These are phyloP conservation scores for Mortierella polycephala DNA, from an alignment of 371 early-diverging fungal species.

Conservation along the genomic window DNA sequence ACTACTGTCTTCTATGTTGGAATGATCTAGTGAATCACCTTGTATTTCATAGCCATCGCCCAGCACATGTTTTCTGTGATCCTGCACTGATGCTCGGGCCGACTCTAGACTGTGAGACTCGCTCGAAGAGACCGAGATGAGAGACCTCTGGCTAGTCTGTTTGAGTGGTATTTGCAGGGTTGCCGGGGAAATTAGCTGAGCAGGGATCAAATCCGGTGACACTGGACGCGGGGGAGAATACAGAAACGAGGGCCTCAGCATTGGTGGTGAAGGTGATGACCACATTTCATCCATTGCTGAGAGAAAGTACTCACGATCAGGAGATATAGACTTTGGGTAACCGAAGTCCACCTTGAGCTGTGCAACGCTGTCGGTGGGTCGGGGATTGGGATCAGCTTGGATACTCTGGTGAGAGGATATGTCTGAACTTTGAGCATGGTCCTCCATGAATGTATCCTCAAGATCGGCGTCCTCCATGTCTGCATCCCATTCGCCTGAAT, in stretches of 20 bases:
- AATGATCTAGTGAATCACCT: neutral
- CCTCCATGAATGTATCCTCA: too few species aligned
- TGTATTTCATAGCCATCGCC: conserved; percentile 3
- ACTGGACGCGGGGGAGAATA: conserved; percentile 37
- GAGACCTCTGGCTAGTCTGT: neutral
- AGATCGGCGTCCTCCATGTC: too few species aligned
- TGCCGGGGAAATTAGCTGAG: neutral
- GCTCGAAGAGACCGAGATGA: neutral
- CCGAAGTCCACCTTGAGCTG: neutral
- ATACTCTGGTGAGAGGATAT: neutral
- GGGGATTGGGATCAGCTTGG: neutral
- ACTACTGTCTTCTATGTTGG: neutral
- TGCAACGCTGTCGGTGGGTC: too few species aligned
- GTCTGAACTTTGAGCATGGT: neutral
- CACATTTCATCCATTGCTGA: conserved; percentile 45
- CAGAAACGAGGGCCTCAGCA: conserved; percentile 17
- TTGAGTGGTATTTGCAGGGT: neutral
- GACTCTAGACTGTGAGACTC: conserved; percentile 1
- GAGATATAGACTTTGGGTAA: conserved; percentile 42
- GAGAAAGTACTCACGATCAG: conserved; percentile 37
- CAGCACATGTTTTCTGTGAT: conserved; percentile 1
- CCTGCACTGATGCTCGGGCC: conserved; percentile 3
- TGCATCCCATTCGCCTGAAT: neutral
- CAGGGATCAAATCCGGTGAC: conserved; percentile 19
- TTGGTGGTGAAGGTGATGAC: conserved; percentile 49